Percentiles rank a stretch among this genome's conserved stretches.
phyloP scores from a whole-genome alignment of 768 basidiomycete species.

The Megacollybia marginata region DNA sequence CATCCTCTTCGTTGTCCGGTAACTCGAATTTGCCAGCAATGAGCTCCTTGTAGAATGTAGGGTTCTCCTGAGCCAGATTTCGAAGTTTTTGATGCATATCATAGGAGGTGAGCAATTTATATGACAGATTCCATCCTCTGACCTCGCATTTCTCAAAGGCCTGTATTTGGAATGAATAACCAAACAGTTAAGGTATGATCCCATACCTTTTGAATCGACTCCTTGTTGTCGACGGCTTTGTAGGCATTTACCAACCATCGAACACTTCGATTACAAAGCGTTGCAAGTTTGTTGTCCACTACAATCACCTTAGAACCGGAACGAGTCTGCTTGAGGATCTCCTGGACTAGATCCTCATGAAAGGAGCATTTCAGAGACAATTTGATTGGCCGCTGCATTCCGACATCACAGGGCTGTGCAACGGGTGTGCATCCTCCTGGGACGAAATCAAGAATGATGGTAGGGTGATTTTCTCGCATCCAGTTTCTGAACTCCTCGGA shows the following conservation, averaged over 20 bases:
- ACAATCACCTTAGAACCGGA: background rate
- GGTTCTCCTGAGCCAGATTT: background rate
- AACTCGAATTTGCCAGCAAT: background rate
- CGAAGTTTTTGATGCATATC: background rate
- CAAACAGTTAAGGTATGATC: too few relatives aligned
- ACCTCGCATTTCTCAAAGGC: background rate
- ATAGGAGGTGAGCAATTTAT: background rate
- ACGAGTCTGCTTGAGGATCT: constrained; percentile 3
- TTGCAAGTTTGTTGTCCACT: background rate
- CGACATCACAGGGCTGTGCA: too few relatives aligned
- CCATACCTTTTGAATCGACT: too few relatives aligned
- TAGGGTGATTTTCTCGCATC: too few relatives aligned
- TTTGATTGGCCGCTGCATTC: background rate
- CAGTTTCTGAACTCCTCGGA: too few relatives aligned
- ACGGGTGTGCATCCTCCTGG: too few relatives aligned
- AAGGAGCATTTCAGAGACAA: too few relatives aligned
- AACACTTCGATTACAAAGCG: background rate
- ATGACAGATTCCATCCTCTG: background rate
- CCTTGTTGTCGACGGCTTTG: background rate
- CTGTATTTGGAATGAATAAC: too few relatives aligned
- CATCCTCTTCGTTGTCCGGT: too few relatives aligned
- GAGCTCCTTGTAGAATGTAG: background rate
- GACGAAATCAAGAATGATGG: too few relatives aligned
- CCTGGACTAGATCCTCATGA: background rate
- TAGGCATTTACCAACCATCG: background rate